Conservation (phyloP, 2,329 filamentous ascomycete species). For the Dendryphion nanum region DNA sequence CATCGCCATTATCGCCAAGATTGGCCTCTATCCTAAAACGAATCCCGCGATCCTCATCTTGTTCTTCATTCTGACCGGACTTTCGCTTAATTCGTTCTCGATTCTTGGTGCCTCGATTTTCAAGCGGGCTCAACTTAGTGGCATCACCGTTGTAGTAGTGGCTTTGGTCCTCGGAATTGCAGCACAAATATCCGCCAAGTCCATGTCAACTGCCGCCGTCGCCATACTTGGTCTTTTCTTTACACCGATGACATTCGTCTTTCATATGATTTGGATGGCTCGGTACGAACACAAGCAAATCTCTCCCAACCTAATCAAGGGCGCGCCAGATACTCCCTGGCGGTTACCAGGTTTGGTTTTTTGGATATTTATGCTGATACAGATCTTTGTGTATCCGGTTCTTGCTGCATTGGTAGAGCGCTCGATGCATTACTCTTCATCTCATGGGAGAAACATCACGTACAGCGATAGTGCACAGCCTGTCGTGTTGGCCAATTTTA, state of each 20-base stretch:
- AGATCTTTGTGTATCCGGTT: conserved; percentile 73
- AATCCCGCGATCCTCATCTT: conserved; percentile 41
- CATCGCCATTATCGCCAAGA: conserved; percentile 65
- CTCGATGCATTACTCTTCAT: conserved; percentile 68
- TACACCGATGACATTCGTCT: conserved; percentile 80
- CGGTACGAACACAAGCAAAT: conserved; percentile 65
- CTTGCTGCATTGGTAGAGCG: conserved; percentile 71
- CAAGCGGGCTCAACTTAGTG: conserved; percentile 77
- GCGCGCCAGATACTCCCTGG: conserved; percentile 59
- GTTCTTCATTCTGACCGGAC: conserved; percentile 68
- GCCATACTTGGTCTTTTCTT: conserved; percentile 71
- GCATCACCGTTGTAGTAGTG: conserved; percentile 69
- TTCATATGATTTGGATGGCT: conserved; percentile 71
- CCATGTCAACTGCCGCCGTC: conserved; percentile 60
- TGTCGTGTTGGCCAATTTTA: conserved; percentile 68
- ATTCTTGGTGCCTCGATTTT: conserved; percentile 78
- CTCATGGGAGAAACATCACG: conserved; percentile 46
- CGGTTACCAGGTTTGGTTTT: conserved; percentile 68
- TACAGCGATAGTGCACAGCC: conserved; percentile 41
- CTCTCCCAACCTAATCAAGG: conserved; percentile 59
- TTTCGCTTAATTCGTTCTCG: conserved; percentile 73
- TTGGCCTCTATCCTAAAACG: conserved; percentile 47
- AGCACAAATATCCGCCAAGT: conserved; percentile 65
- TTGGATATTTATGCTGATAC: conserved; percentile 71
- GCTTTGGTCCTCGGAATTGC: conserved; percentile 73